Evolutionary conservation across 345 rosid species (phyloP).

Genomic region (Abelmoschus esculentus): DNA sequence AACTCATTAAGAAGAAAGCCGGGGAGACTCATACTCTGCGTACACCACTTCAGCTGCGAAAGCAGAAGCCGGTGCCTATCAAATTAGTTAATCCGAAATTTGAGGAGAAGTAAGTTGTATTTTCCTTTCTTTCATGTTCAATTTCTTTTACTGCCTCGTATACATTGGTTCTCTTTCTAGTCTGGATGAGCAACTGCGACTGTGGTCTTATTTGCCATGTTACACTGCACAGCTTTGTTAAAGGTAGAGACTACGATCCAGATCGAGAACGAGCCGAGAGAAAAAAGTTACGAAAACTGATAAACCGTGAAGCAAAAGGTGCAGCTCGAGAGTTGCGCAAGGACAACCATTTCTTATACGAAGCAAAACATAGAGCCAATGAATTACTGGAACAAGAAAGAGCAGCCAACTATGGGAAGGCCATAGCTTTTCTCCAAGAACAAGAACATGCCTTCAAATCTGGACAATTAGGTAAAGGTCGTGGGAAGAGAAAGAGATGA

Average conservation of each 20-base stretch:
- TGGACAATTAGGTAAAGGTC: conserved; percentile 80
- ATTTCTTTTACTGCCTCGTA: background rate
- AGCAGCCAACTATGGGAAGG: conserved; percentile 59
- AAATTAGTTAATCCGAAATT: conserved; percentile 69
- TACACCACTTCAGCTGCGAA: conserved; percentile 68
- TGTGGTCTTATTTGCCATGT: background rate
- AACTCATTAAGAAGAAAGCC: conserved; percentile 47
- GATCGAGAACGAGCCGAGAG: conserved; percentile 64
- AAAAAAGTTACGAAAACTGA: conserved; percentile 51
- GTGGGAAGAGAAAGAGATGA: conserved; percentile 16
- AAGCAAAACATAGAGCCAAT: conserved; percentile 54
- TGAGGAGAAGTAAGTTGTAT: conserved; percentile 32
- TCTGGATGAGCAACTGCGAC: conserved; percentile 1
- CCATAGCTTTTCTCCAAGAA: conserved; percentile 80
- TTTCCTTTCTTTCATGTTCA: background rate
- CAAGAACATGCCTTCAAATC: conserved; percentile 83
- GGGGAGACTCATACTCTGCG: conserved; percentile 42
- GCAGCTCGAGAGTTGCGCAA: conserved; percentile 81
- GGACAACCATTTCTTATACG: conserved; percentile 48
- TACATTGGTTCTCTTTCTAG: background rate
- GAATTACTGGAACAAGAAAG: conserved; percentile 48
- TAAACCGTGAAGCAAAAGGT: conserved; percentile 59
- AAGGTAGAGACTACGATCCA: conserved; percentile 91
- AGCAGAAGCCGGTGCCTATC: conserved; percentile 71
- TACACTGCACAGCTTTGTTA: conserved; percentile 71